phyloP scores from a whole-genome alignment of 352 stramenopile genomes.

The Halophytophthora batemanensis region DNA sequence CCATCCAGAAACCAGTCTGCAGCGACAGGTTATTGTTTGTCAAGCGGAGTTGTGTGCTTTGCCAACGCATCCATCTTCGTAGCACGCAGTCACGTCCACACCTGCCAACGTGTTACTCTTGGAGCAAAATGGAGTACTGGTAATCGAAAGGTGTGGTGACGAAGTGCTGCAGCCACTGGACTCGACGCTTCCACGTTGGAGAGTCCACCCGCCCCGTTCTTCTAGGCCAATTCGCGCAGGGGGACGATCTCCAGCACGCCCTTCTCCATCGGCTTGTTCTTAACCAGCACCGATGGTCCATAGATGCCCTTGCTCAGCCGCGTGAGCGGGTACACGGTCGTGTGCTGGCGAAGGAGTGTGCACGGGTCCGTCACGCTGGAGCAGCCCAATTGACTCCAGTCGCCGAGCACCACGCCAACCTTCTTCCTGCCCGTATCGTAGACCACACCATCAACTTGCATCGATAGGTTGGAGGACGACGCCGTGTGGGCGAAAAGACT shows the following conservation, averaged over 20 bases:
- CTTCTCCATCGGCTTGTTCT: conserved; percentile 77
- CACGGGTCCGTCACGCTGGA: conserved; percentile 70
- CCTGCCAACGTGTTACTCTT: too few species aligned
- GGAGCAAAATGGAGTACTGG: too few species aligned
- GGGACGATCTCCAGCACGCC: conserved; percentile 57
- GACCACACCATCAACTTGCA: conserved; percentile 26
- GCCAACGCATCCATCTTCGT: too few species aligned
- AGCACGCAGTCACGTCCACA: too few species aligned
- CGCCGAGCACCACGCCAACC: conserved; percentile 67
- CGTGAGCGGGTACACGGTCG: conserved; percentile 65
- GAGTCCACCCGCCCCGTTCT: too few species aligned
- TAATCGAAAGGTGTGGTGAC: too few species aligned
- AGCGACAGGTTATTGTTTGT: too few species aligned
- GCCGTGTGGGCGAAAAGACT: conserved; percentile 36
- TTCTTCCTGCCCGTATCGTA: conserved; percentile 73
- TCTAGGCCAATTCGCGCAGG: conserved; percentile 7
- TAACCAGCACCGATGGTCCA: conserved; percentile 62
- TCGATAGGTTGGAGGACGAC: conserved; percentile 25
- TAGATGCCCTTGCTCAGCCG: conserved; percentile 66
- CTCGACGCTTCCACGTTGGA: too few species aligned
- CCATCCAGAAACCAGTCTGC: too few species aligned
- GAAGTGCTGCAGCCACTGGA: too few species aligned
- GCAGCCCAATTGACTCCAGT: conserved; percentile 70
- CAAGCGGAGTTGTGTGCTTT: too few species aligned
- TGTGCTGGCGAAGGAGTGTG: conserved; percentile 57